Evolutionary conservation across 768 basidiomycete species (phyloP).

Genomic region (Leccinellum albellum): DNA sequence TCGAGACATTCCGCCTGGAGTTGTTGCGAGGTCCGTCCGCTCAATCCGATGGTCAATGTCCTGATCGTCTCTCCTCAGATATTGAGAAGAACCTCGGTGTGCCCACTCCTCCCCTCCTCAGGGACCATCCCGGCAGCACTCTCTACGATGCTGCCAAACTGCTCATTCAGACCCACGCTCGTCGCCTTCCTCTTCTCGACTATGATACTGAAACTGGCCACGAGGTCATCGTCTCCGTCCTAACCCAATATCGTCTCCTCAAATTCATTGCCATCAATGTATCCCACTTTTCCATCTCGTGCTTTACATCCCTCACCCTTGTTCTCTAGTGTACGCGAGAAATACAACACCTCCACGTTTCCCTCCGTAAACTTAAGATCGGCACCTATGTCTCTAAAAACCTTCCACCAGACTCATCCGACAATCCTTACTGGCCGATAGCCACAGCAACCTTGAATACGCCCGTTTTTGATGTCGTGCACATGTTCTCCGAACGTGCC

Average conservation of each 20-base stretch:
- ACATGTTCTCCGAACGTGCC: slow-evolving; percentile 94
- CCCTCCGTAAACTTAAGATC: slow-evolving; percentile 83
- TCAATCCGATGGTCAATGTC: slow-evolving; percentile 5
- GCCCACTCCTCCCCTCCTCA: slow-evolving; percentile 84
- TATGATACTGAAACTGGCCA: slow-evolving; percentile 90
- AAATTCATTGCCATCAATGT: slow-evolving; percentile 99
- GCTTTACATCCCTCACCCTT: slow-evolving; percentile 8
- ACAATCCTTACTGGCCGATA: slow-evolving; percentile 83
- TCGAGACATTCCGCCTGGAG: slow-evolving; percentile 88
- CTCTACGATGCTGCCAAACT: slow-evolving; percentile 87
- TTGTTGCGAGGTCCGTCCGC: slow-evolving; percentile 71
- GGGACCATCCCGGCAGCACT: slow-evolving; percentile 82
- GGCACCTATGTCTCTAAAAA: slow-evolving; percentile 82
- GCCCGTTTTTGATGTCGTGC: slow-evolving; percentile 95
- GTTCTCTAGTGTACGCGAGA: slow-evolving; percentile 73
- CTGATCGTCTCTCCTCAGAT: slow-evolving; percentile 45
- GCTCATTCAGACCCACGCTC: slow-evolving; percentile 92
- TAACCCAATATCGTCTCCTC: slow-evolving; percentile 96
- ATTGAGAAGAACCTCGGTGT: slow-evolving; percentile 93
- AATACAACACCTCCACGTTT: slow-evolving; percentile 72
- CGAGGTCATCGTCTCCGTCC: slow-evolving; percentile 91
- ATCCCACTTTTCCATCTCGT: slow-evolving; percentile 23
- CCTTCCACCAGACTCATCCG: slow-evolving; percentile 41
- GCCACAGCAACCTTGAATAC: slow-evolving; percentile 88
- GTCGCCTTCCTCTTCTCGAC: slow-evolving; percentile 91